Conservation (phyloP, 352 stramenopile species). For the Lagenidium sp. region DNA sequence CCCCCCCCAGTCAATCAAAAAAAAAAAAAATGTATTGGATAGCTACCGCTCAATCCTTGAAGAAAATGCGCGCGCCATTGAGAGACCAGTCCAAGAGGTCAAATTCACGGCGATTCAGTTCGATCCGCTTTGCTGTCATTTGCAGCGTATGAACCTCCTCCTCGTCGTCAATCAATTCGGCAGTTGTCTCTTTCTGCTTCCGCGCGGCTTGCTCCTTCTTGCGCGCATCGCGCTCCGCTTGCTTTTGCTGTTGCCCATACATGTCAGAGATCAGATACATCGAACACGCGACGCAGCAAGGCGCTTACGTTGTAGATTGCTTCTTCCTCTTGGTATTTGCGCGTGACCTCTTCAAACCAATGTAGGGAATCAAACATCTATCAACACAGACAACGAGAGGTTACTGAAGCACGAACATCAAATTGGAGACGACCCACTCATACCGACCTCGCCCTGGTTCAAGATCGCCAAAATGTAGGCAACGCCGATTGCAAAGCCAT, state of each 20-base stretch:
- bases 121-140: slow-evolving; percentile 81
- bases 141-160: slow-evolving; percentile 84
- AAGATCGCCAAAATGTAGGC: slow-evolving; percentile 91
- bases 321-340: slow-evolving; percentile 83
- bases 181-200: slow-evolving; percentile 79
- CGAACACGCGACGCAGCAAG: no score
- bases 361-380: slow-evolving; percentile 84
- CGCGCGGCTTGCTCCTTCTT: slow-evolving; percentile 69
- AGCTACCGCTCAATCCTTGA: slow-evolving; percentile 63
- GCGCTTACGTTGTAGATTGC: slow-evolving; percentile 51
- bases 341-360: slow-evolving; percentile 86
- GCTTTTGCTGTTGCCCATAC: slow-evolving; percentile 36
- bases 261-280: no score
- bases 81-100: slow-evolving; percentile 88
- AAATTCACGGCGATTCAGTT: slow-evolving; percentile 82
- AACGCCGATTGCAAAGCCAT: slow-evolving; percentile 92
- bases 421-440: no score
- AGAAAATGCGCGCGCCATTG: slow-evolving; percentile 89
- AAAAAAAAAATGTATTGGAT: slow-evolving; percentile 1
- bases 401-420: no score
- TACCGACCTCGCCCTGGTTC: slow-evolving; percentile 68
- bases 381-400: slow-evolving; percentile 1
- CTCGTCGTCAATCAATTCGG: slow-evolving; percentile 80
- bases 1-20: no score
- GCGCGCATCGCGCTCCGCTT: slow-evolving; percentile 66